Evolutionary conservation across 495 filamentous ascomycete species (phyloP).

Genomic region (Neurospora tetraspora): DNA sequence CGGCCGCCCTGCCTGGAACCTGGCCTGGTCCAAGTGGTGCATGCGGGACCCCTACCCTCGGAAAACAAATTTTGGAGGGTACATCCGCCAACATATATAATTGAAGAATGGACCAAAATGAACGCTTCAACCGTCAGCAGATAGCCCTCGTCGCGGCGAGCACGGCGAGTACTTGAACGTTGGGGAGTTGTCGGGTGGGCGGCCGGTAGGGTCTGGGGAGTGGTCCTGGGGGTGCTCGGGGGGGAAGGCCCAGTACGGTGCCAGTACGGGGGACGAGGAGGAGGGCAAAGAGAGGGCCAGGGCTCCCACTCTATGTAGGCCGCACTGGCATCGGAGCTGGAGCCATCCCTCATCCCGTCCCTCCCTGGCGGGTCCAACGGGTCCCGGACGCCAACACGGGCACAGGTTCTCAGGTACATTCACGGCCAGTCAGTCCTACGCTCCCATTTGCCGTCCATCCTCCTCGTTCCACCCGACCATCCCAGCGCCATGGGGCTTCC

Average conservation of each 20-base stretch:
- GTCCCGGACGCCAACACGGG: background rate
- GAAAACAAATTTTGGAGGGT: slow-evolving; percentile 12
- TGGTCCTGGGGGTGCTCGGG: slow-evolving; percentile 18
- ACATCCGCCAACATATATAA: slow-evolving; percentile 11
- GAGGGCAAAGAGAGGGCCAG: slow-evolving; percentile 2
- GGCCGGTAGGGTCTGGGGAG: slow-evolving; percentile 8
- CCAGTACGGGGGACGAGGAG: slow-evolving; percentile 12
- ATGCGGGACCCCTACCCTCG: slow-evolving; percentile 23
- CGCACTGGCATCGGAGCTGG: slow-evolving; percentile 19
- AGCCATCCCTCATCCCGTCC: slow-evolving; percentile 11
- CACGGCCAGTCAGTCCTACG: slow-evolving; percentile 7
- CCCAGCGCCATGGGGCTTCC: slow-evolving; percentile 21
- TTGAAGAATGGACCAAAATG: slow-evolving; percentile 8
- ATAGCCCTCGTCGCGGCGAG: slow-evolving; percentile 16
- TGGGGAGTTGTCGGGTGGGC: slow-evolving; percentile 4
- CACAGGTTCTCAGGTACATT: slow-evolving; percentile 1
- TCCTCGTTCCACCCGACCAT: slow-evolving; percentile 1
- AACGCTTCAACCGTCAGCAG: slow-evolving; percentile 10
- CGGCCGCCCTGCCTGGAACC: background rate
- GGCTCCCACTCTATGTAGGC: background rate
- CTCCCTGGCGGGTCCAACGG: slow-evolving; percentile 21
- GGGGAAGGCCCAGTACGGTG: slow-evolving; percentile 2
- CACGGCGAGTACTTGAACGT: slow-evolving; percentile 26
- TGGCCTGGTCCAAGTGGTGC: slow-evolving; percentile 2
- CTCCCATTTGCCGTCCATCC: slow-evolving; percentile 20